Conservation (phyloP, 2,329 filamentous ascomycete species). For the Penicillium sp. region DNA sequence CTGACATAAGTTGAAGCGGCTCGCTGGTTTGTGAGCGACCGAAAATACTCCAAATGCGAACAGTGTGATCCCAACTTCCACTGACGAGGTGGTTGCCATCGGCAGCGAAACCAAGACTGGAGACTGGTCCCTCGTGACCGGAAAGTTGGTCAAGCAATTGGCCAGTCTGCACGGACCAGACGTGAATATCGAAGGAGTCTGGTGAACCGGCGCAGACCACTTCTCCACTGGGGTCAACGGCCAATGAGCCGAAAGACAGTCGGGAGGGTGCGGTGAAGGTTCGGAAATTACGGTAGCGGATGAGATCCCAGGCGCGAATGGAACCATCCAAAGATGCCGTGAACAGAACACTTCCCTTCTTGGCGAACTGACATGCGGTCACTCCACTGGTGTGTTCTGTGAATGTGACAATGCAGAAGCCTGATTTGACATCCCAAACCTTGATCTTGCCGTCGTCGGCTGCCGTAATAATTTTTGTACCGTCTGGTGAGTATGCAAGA, state of each 20-base stretch:
- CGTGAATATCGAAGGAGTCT: conserved; percentile 95
- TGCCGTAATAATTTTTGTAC: conserved; percentile 87
- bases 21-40: conserved; percentile 92
- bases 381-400: conserved; percentile 95
- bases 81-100: conserved; percentile 82
- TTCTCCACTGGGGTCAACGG: conserved; percentile 96
- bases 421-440: conserved; percentile 94
- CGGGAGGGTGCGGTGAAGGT: conserved; percentile 94
- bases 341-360: conserved; percentile 92
- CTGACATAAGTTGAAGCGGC: conserved; percentile 85
- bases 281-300: conserved; percentile 93
- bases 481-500: conserved; percentile 89
- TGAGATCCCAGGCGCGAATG: conserved; percentile 91
- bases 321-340: conserved; percentile 94
- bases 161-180: conserved; percentile 98
- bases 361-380: conserved; percentile 89
- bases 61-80: conserved; percentile 95
- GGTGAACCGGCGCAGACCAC: conserved; percentile 93
- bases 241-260: conserved; percentile 88
- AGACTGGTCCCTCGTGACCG: conserved; percentile 92
- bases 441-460: conserved; percentile 98
- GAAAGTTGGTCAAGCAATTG: conserved; percentile 88
- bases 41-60: conserved; percentile 95
- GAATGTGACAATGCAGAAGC: conserved; percentile 97
- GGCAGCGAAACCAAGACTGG: conserved; percentile 82